Evolutionary conservation across 2,329 filamentous ascomycete species (phyloP).

Genomic region (Clonostachys rhizophaga): DNA sequence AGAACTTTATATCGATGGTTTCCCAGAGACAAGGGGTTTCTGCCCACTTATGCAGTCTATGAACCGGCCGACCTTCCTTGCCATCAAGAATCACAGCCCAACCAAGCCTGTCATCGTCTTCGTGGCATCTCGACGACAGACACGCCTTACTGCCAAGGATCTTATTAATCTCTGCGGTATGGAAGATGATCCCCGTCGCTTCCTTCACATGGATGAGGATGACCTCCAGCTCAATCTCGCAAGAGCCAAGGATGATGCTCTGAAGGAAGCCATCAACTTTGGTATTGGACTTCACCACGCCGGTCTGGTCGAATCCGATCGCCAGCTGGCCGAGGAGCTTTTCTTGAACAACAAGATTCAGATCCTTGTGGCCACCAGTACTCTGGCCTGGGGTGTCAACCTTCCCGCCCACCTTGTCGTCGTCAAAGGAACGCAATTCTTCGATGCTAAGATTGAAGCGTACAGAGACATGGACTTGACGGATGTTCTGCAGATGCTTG

Average conservation of each 20-base stretch:
- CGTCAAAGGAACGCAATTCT: conserved; percentile 97
- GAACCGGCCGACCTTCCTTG: conserved; percentile 94
- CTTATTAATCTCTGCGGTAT: conserved; percentile 97
- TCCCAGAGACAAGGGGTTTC: conserved; percentile 91
- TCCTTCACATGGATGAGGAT: conserved; percentile 91
- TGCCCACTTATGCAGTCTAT: conserved; percentile 98
- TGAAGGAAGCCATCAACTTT: conserved; percentile 93
- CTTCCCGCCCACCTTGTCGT: conserved; percentile 94
- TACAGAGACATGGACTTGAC: conserved; percentile 99
- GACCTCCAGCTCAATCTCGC: conserved; percentile 84
- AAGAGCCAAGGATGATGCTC: conserved; percentile 85
- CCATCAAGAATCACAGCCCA: conserved; percentile 94
- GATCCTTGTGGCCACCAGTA: conserved; percentile 91
- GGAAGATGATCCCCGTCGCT: conserved; percentile 94
- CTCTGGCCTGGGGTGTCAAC: conserved; percentile 97
- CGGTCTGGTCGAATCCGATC: conserved; percentile 90
- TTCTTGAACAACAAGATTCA: conserved; percentile 98
- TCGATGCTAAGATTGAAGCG: conserved; percentile 94
- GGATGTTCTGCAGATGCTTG: conserved; percentile 96
- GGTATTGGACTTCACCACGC: conserved; percentile 97
- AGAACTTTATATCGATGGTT: conserved; percentile 96
- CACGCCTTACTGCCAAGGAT: conserved; percentile 89
- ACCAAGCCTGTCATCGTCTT: conserved; percentile 98
- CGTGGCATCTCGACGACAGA: conserved; percentile 91
- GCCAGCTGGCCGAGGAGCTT: conserved; percentile 86